Percentiles rank a stretch among this genome's conserved stretches.
phyloP scores from a whole-genome alignment of 139 green algal species.

The Auxenochlorella pyrenoidosa region DNA sequence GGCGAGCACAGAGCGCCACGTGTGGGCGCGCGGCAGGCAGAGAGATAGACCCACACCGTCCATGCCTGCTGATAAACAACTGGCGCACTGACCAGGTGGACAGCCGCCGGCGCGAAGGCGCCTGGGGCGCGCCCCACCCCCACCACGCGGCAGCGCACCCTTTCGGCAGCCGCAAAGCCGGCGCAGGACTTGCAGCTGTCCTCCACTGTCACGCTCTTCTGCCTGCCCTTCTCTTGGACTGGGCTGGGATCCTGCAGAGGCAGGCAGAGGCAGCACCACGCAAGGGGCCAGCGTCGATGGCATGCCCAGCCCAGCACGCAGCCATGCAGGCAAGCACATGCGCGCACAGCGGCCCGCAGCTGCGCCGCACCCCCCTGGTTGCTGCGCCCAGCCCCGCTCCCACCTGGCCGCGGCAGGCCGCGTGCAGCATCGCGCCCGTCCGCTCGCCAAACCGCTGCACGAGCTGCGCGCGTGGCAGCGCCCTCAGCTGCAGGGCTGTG shows the following conservation, averaged over 20 bases:
- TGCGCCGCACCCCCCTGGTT: neutral
- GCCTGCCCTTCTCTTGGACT: conserved; percentile 59
- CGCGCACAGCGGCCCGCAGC: neutral
- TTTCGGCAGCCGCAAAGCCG: conserved; percentile 35
- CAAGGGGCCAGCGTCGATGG: neutral
- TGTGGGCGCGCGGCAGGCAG: neutral
- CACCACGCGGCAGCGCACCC: conserved; percentile 24
- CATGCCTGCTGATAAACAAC: too few species aligned
- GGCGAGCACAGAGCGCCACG: neutral
- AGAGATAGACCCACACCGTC: too few species aligned
- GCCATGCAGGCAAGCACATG: neutral
- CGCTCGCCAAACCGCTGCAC: conserved; percentile 56
- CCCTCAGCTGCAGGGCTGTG: conserved; percentile 57
- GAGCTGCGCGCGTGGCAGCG: conserved; percentile 41
- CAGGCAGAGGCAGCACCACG: neutral
- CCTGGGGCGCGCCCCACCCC: too few species aligned
- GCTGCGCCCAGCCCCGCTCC: neutral
- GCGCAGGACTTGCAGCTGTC: conserved; percentile 73
- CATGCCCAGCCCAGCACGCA: neutral
- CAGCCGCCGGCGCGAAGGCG: too few species aligned
- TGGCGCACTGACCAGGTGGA: too few species aligned
- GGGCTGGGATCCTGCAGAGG: conserved; percentile 60
- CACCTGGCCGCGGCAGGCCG: conserved; percentile 48
- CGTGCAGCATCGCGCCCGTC: conserved; percentile 37
- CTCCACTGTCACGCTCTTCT: conserved; percentile 85